Evolutionary conservation across 1,284 basidiomycete genomes (phyloP), one percentile per base, ranked within the genome.

Genomic region (Cutaneotrichosporon cutaneum): DNA sequence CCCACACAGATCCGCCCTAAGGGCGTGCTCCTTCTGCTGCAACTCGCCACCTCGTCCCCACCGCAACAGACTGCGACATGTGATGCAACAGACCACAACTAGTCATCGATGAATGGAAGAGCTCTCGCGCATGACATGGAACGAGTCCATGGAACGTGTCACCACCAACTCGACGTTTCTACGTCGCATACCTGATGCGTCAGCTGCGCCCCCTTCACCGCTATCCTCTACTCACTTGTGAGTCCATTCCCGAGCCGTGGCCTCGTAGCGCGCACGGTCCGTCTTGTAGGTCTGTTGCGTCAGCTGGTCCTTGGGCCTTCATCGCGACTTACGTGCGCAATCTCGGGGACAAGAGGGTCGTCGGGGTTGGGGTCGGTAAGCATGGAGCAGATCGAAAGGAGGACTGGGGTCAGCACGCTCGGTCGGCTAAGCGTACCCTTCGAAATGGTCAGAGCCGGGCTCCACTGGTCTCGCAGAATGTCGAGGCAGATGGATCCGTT

Each of bases 391-490:
- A 97, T 94, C 74, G 92, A 95, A 72, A 96, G 85, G 33, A 97
- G 80, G 36, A 96, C 93, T 94, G 68, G 45, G 14, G 35, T 51
- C 27, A 58, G 13, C 33, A 22, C 11, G 58, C 16, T 35, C 36
- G 13, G 39, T 24, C 11, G 7, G 18, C 36, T 39, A 26, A 21
- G 48, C 85, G 63, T 62, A 93, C 93, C 94, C 85, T 99, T 98
- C 75, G 94, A 96, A 75, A 99, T 97, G 63, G 96, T 98, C 82
- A 99, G 83, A 53, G 96, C 96, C 55, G 96, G 96, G 68, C 90
- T 94, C 94, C 94, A 97, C 79, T 96, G 94, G 81, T 97, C 94
- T 82, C 92, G 87, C 78, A 97, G 83, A 77, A 97, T 97, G 81
- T 97, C 96, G 72, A 99, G 84, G 81, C 96, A 99, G 82, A 99